Evolutionary conservation across 768 basidiomycete species (phyloP), one percentile per base, ranked within the genome.

Genomic region (Hericium coralloides): DNA sequence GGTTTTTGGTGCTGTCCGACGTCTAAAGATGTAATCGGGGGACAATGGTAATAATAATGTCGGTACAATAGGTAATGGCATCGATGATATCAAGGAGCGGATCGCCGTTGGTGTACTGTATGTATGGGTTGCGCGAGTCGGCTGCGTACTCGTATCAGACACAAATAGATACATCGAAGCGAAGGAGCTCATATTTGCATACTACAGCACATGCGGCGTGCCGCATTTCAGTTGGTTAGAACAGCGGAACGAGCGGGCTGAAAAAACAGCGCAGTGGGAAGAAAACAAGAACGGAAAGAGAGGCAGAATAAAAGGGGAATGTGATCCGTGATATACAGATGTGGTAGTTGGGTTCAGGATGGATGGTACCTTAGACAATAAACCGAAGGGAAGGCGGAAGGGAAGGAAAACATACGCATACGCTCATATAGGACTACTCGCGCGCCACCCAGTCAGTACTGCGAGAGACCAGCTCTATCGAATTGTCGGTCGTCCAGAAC

Each of bases 401-500:
- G 25, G 12, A n/a, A 23, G n/a, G 25, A 50, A 50, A 50, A 23
- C 15, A 23, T 14, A 25, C 49, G 43, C 43, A 17, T 17, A 20
- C 41, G 41, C 20, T 17, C 41, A 17, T 45, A 31, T 31, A 0
- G 31, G 12, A 17, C 72, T 64, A 87, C 64, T 89, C 87, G 62
- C 87, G 79, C 31, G 84, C 79, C 38, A 93, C 81, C 91, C 92
- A 93, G 69, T 92, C 92, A 55, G 84, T 83, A 71, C 89, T 90
- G 59, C 91, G 80, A 55, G 86, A 82, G 64, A 85, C 88, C 63
- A 95, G 81, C 74, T 91, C 92, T 58, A 93, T 85, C 12, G 91
- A 87, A 69, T 88, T 87, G 66, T 98, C 95, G 56, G 87, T 86
- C 38, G 89, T 90, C 87, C 92, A 95, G 73, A 98, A 98, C 60